phyloP scores from a whole-genome alignment of 2,329 filamentous ascomycete species.

The Aspergillus transmontanensis region DNA sequence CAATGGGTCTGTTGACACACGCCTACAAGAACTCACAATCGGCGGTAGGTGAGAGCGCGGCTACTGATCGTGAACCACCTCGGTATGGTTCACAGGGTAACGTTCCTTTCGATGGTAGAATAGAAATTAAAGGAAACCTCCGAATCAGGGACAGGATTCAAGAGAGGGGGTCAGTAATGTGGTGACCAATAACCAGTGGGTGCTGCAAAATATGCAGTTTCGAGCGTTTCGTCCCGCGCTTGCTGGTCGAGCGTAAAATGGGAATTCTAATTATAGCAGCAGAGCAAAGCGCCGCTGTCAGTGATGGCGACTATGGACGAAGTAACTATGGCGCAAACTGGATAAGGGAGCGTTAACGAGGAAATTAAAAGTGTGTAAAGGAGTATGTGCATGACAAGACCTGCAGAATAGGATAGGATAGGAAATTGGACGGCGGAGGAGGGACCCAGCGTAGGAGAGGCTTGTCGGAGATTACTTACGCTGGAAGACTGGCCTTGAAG shows the following conservation, averaged over 20 bases:
- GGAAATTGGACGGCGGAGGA: conserved; percentile 9
- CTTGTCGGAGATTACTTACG: conserved; percentile 27
- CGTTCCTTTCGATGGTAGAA: conserved; percentile 7
- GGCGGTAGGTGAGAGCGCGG: conserved; percentile 13
- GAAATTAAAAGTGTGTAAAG: conserved; percentile 17
- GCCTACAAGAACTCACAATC: conserved; percentile 8
- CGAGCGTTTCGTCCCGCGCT: conserved; percentile 21
- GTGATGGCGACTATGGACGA: conserved; percentile 23
- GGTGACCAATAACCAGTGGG: conserved; percentile 20
- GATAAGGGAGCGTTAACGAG: background rate
- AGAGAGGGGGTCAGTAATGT: conserved; percentile 9
- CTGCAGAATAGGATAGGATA: conserved; percentile 9
- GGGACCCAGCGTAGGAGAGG: conserved; percentile 7
- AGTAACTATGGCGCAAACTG: conserved; percentile 1
- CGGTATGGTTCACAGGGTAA: background rate
- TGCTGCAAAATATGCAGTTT: conserved; percentile 19
- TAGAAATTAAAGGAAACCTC: conserved; percentile 12
- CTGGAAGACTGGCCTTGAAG: conserved; percentile 18
- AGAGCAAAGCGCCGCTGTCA: conserved; percentile 27
- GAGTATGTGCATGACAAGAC: conserved; percentile 16
- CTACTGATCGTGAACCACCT: conserved; percentile 14
- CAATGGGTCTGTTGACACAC: conserved; percentile 9
- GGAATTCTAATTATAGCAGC: conserved; percentile 41
- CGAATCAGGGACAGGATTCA: conserved; percentile 16
- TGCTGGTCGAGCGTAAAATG: conserved; percentile 16